These are phyloP conservation scores for Aspergillus nomiae DNA, from an alignment of 2,329 filamentous ascomycete species.

Conservation along the genomic window DNA sequence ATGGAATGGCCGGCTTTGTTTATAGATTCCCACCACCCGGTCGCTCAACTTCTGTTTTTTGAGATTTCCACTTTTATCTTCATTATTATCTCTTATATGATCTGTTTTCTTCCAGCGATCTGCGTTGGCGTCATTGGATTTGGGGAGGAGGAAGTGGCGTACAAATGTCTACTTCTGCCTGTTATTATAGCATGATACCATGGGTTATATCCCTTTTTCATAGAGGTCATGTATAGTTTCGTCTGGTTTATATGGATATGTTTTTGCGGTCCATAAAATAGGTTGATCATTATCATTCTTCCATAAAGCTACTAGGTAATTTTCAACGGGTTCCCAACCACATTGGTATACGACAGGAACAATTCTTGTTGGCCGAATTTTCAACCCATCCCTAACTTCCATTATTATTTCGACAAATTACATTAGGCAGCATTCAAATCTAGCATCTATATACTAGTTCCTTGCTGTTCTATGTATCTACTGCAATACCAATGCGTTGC, in stretches of 20 bases:
- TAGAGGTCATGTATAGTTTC: slow-evolving; percentile 21
- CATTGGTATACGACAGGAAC: not conserved
- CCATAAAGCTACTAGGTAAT: not conserved
- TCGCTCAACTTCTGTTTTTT: not conserved
- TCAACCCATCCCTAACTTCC: not conserved
- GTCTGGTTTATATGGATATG: not conserved
- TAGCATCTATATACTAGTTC: not conserved
- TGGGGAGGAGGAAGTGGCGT: slow-evolving; percentile 3
- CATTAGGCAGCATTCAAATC: not conserved
- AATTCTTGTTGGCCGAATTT: not conserved
- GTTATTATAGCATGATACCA: slow-evolving; percentile 36
- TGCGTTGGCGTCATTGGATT: slow-evolving; percentile 11
- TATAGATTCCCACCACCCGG: slow-evolving; percentile 26
- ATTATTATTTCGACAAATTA: not conserved
- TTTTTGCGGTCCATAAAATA: not conserved
- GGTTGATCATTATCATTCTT: not conserved
- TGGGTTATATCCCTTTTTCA: slow-evolving; percentile 18
- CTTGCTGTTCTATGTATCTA: not conserved
- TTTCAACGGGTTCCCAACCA: no score
- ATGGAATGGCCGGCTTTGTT: slow-evolving; percentile 44
- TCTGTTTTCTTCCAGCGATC: not conserved
- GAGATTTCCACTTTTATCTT: not conserved
- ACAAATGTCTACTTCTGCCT: slow-evolving; percentile 9
- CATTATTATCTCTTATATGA: not conserved
- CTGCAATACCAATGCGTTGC: not conserved